A percentile compares a stretch with the other conserved stretches of the same genome.
Evolutionary conservation across 2,329 filamentous ascomycete species (phyloP).

Genomic region (Metarhizium rileyi): DNA sequence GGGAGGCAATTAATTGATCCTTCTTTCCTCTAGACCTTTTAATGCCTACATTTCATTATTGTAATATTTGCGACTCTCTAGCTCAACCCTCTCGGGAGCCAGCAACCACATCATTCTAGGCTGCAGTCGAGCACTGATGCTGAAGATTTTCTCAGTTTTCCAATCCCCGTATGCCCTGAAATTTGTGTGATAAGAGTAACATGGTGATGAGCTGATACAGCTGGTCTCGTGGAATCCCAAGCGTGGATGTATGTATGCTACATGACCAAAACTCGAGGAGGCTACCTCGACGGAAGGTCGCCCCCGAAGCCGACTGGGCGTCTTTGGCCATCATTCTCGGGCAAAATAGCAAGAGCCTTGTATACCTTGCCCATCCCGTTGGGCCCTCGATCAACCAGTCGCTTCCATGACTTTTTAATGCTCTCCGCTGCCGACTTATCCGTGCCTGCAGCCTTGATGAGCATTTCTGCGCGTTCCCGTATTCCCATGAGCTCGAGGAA

Average conservation of each 20-base stretch:
- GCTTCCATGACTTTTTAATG: conserved; percentile 65
- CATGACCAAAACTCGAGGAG: neutral
- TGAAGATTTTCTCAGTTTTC: too few species aligned
- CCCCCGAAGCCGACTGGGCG: conserved; percentile 90
- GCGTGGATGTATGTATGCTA: neutral
- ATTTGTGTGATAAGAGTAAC: too few species aligned
- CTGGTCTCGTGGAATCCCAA: neutral
- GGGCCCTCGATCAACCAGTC: conserved; percentile 73
- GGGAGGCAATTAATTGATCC: neutral
- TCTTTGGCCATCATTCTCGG: conserved; percentile 63
- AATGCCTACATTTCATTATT: conserved; percentile 1
- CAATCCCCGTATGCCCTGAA: too few species aligned
- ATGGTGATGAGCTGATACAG: too few species aligned
- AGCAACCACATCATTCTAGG: neutral
- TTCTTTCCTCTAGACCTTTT: neutral
- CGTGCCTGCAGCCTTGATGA: conserved; percentile 40
- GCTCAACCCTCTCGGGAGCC: neutral
- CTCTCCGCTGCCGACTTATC: conserved; percentile 42
- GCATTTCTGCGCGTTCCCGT: conserved; percentile 59
- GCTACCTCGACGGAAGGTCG: conserved; percentile 29
- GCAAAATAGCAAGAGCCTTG: conserved; percentile 84
- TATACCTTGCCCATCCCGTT: conserved; percentile 92
- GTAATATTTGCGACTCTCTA: neutral
- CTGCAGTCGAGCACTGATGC: too few species aligned
- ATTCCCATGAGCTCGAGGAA: conserved; percentile 82